Base-by-base conservation (phyloP, 2,329 filamentous ascomycete species). In the Pestalotiopsis sp. region DNA sequence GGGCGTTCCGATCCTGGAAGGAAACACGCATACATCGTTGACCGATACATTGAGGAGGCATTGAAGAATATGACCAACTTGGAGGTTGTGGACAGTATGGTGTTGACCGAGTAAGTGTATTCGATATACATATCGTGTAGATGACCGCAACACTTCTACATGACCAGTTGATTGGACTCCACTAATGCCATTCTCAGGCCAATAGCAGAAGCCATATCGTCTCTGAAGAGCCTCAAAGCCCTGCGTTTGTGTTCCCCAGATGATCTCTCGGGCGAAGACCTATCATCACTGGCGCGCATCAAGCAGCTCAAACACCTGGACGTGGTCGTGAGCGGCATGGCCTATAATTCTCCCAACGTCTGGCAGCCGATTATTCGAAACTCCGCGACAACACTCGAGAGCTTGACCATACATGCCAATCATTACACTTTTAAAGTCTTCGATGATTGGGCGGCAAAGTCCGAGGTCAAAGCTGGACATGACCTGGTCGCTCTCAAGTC, bases 11-110 rank as follows among this genome's bases (percentile, higher is more conserved):
- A 58, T 20, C 68, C 68, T 3, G 68, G 68, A 7, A 52, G 56
- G 2, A 69, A 68, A n/a, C 68, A 69, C 57, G 23, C 57, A 11
- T 62, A 64, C 27, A 69, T 69, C 13, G 31, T 59, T n/a, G 36
- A 56, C 12, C 56, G 68, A 36, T 69, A 69, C 39, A 14, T 69
- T 11, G 66, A 69, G 36, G 68, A 69, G 31, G 27, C 62, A 12
- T 9, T 69, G 12, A 68, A 63, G 56, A 61, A 60, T 17, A 31
- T 69, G 60, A 20, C 39, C 1, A 65, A 68, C 36, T 38, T 69
- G 23, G 66, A 68, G 23, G n/a, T 67, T n/a, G 14, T 69, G 5
- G 38, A 68, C 2, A 66, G 27, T 6, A 17, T 27, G 23, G 17
- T 63, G n/a, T 27, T 66, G 57, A 68, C 23, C 27, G 23, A 58